phyloP scores from a whole-genome alignment of 1,139 yeast genomes.

The Blastobotrys ciferrii region DNA sequence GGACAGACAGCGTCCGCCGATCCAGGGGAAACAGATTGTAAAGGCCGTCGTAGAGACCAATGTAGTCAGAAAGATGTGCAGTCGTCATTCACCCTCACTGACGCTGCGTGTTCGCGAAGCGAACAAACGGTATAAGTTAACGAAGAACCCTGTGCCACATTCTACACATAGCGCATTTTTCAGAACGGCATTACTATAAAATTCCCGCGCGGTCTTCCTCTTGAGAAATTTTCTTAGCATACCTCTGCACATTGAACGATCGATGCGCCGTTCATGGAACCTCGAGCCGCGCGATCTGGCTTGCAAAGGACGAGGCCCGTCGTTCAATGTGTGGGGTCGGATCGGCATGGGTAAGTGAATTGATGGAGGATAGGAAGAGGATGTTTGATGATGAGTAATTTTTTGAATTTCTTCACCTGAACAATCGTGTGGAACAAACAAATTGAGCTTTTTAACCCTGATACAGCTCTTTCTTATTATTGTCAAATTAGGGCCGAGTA shows the following conservation, averaged over 20 bases:
- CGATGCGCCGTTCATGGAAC: not conserved
- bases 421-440: constrained; percentile 33
- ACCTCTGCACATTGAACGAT: not conserved
- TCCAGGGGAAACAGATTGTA: constrained; percentile 24
- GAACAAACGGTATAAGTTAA: no score
- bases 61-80: not conserved
- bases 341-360: not conserved
- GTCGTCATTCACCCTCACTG: not conserved
- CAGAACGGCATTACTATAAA: not conserved
- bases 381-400: constrained; percentile 14
- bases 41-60: constrained; percentile 10
- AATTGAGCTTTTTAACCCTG: constrained; percentile 43
- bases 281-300: not conserved
- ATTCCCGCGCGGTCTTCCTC: not conserved
- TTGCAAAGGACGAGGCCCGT: not conserved
- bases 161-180: not conserved
- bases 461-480: constrained; percentile 23
- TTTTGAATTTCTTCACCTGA: constrained; percentile 41
- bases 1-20: constrained; percentile 24
- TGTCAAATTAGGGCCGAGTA: not conserved
- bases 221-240: not conserved
- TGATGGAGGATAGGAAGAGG: not conserved
- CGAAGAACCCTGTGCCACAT: not conserved
- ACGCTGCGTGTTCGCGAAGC: no score
- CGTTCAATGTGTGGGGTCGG: no score